These are phyloP conservation scores for Xylaria sp. DNA, from an alignment of 2,329 filamentous ascomycete species.

Conservation along the genomic window DNA sequence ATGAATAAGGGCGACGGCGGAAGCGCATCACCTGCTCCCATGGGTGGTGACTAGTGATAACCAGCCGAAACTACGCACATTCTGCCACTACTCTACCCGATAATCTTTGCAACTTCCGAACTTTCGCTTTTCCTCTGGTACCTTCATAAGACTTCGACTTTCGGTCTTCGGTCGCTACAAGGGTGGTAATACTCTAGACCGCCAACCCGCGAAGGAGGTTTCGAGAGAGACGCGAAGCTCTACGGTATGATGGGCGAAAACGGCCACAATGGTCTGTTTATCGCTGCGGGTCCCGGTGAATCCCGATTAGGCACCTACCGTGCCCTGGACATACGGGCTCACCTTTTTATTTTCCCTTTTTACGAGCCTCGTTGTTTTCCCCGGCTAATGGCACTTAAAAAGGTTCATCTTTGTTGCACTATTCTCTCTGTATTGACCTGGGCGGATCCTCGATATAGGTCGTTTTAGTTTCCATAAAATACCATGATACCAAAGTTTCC, in stretches of 20 bases:
- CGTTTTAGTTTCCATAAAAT: conserved; percentile 41
- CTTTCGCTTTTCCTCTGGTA: conserved; percentile 45
- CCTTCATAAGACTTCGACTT: conserved; percentile 37
- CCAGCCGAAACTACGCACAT: conserved; percentile 22
- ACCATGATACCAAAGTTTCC: conserved; percentile 40
- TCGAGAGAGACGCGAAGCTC: conserved; percentile 35
- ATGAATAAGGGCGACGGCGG: conserved; percentile 67
- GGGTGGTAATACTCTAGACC: conserved; percentile 43
- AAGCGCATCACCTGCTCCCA: conserved; percentile 62
- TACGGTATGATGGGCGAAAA: conserved; percentile 30
- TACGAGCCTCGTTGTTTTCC: conserved; percentile 36
- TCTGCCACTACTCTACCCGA: conserved; percentile 40
- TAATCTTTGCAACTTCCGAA: conserved; percentile 40
- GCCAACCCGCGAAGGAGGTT: conserved; percentile 42
- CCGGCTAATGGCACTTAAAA: conserved; percentile 37
- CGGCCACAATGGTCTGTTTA: conserved; percentile 33
- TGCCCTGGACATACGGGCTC: conserved; percentile 26
- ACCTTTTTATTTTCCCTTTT: conserved; percentile 12
- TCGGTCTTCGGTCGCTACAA: conserved; percentile 39
- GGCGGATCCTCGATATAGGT: conserved; percentile 41
- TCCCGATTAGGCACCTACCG: conserved; percentile 30
- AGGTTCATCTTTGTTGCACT: conserved; percentile 37
- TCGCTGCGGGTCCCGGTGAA: conserved; percentile 34
- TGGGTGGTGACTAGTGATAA: conserved; percentile 57
- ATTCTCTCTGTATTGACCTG: conserved; percentile 38